These are phyloP conservation scores for Penstemon newberryi DNA, from an alignment of 257 asterid species.

Conservation along the genomic window DNA sequence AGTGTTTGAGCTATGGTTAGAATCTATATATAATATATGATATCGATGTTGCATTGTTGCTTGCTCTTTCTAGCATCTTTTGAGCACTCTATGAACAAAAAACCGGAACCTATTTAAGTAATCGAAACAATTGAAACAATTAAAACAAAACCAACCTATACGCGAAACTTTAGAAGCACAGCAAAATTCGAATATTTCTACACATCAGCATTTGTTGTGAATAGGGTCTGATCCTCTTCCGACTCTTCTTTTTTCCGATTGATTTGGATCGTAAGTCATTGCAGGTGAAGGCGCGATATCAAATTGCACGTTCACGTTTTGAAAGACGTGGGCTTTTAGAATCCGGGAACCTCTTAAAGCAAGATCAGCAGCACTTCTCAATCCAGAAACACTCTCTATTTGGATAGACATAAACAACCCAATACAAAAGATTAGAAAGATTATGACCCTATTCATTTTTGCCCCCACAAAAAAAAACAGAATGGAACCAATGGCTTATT, in stretches of 20 bases:
- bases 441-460: slow-evolving; percentile 46
- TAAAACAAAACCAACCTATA: slow-evolving; percentile 39
- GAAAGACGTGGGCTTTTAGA: slow-evolving; percentile 35
- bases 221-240: slow-evolving; percentile 81
- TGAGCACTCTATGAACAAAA: slow-evolving; percentile 35
- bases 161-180: slow-evolving; percentile 28
- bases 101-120: background rate
- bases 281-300: slow-evolving; percentile 62
- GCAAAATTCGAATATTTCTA: background rate
- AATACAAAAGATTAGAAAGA: slow-evolving; percentile 42
- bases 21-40: slow-evolving; percentile 29
- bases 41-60: slow-evolving; percentile 21
- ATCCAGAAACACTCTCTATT: slow-evolving; percentile 45
- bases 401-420: slow-evolving; percentile 41
- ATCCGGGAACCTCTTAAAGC: slow-evolving; percentile 44
- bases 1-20: slow-evolving; percentile 32
- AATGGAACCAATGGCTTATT: slow-evolving; percentile 26
- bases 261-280: slow-evolving; percentile 55
- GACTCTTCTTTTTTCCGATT: slow-evolving; percentile 65
- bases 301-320: slow-evolving; percentile 41
- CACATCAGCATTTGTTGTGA: slow-evolving; percentile 62
- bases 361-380: slow-evolving; percentile 44
- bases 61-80: slow-evolving; percentile 27
- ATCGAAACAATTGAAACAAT: slow-evolving; percentile 35
- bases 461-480: slow-evolving; percentile 27